Evolutionary conservation across 2,329 filamentous ascomycete genomes (phyloP).

Genomic region (Neofusicoccum ribis): DNA sequence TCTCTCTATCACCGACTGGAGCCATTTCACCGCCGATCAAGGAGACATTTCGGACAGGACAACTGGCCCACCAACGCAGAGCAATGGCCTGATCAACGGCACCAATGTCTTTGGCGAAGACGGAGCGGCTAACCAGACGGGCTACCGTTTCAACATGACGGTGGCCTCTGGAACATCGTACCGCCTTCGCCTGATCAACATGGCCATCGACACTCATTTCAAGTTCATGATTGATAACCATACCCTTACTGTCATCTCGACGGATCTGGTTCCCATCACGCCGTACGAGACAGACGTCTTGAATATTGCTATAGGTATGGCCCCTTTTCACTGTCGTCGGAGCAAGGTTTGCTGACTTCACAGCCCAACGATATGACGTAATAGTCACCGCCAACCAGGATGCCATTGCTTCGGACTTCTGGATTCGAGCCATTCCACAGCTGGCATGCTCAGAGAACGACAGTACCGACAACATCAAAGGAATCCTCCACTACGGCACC

Average conservation of each 20-base stretch:
- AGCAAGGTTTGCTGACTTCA: no score
- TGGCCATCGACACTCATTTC: slow-evolving; percentile 36
- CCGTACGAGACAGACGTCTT: slow-evolving; percentile 35
- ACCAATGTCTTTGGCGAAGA: slow-evolving; percentile 8
- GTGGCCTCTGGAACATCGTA: slow-evolving; percentile 53
- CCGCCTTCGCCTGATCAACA: slow-evolving; percentile 61
- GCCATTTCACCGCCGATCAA: slow-evolving; percentile 16
- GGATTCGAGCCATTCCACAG: slow-evolving; percentile 19
- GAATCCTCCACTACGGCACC: slow-evolving; percentile 16
- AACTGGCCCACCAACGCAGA: slow-evolving; percentile 33
- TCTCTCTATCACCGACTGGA: slow-evolving; percentile 45
- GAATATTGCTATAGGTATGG: slow-evolving; percentile 30
- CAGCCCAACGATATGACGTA: slow-evolving; percentile 39
- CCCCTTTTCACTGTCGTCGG: no score
- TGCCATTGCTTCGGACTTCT: slow-evolving; percentile 22
- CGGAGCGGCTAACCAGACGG: slow-evolving; percentile 18
- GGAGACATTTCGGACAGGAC: background rate
- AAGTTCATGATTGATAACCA: slow-evolving; percentile 40
- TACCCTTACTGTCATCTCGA: slow-evolving; percentile 44
- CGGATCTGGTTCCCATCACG: slow-evolving; percentile 46
- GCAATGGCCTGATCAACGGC: slow-evolving; percentile 55
- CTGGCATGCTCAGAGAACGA: slow-evolving; percentile 15
- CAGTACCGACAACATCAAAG: slow-evolving; percentile 16
- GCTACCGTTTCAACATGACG: slow-evolving; percentile 31
- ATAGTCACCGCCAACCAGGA: slow-evolving; percentile 38